A percentile compares a stretch with the other conserved stretches of the same genome.
phyloP scores from a whole-genome alignment of 192 early-diverging fungal species.

The Rhizophagus sp. region DNA sequence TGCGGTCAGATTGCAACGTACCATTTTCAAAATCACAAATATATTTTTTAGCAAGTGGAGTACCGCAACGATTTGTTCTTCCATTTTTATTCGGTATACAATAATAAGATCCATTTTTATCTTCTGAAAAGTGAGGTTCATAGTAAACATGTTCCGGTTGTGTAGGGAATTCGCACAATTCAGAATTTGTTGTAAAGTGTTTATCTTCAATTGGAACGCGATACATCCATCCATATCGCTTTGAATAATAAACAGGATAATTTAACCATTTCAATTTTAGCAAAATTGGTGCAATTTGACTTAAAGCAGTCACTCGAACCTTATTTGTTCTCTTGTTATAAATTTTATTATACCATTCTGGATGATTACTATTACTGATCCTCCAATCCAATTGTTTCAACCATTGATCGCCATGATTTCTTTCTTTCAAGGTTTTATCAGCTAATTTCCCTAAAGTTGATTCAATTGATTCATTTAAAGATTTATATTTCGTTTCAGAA shows the following conservation, averaged over 20 bases:
- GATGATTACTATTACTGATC: slow-evolving; percentile 46
- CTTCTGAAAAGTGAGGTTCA: slow-evolving; percentile 42
- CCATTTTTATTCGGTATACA: slow-evolving; percentile 87
- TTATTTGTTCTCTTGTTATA: slow-evolving; percentile 61
- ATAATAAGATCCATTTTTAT: slow-evolving; percentile 52
- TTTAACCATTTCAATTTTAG: slow-evolving; percentile 84
- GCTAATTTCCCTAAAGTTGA: slow-evolving; percentile 49
- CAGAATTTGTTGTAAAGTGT: neutral
- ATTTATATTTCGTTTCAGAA: slow-evolving; percentile 54
- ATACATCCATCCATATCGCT: slow-evolving; percentile 82
- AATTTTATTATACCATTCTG: slow-evolving; percentile 84
- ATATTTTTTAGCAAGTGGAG: slow-evolving; percentile 83
- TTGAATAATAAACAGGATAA: slow-evolving; percentile 74
- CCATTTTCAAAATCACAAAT: slow-evolving; percentile 80
- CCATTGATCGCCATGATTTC: slow-evolving; percentile 70
- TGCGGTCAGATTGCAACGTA: slow-evolving; percentile 66
- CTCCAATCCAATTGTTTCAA: slow-evolving; percentile 79
- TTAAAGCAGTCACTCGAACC: slow-evolving; percentile 71
- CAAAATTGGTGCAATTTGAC: slow-evolving; percentile 78
- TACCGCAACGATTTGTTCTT: slow-evolving; percentile 75
- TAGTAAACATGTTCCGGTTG: slow-evolving; percentile 43
- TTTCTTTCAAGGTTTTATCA: slow-evolving; percentile 41
- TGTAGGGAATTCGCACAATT: neutral
- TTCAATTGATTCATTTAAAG: slow-evolving; percentile 52
- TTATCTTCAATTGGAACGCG: slow-evolving; percentile 53